Conservation (phyloP, 805 yeast genomes). For the Wickerhamiella domercqiae region DNA sequence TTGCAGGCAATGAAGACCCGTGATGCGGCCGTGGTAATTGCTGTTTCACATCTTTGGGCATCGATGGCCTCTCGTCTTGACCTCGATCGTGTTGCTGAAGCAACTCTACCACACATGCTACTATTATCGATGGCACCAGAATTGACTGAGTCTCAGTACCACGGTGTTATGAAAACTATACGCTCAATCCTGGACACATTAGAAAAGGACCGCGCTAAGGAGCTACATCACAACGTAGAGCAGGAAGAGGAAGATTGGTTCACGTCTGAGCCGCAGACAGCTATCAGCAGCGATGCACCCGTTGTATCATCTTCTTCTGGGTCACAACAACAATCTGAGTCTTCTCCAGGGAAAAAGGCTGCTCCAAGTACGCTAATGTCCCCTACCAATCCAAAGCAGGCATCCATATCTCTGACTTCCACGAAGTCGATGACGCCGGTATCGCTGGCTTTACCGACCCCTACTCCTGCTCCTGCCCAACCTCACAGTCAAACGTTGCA, state of each 20-base stretch:
- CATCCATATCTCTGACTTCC: background rate
- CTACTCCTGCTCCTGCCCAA: slow-evolving; percentile 3
- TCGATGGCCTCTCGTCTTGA: slow-evolving; percentile 26
- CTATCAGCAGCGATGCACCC: background rate
- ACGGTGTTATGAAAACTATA: slow-evolving; percentile 26
- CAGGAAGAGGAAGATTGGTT: slow-evolving; percentile 7
- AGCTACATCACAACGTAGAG: slow-evolving; percentile 9
- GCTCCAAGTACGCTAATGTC: no score
- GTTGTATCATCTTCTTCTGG: no score
- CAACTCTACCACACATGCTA: slow-evolving; percentile 40
- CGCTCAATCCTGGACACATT: slow-evolving; percentile 30
- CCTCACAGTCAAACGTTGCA: no score
- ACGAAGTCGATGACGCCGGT: slow-evolving; percentile 1
- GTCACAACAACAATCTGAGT: no score
- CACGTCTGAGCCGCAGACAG: background rate
- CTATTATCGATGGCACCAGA: slow-evolving; percentile 33
- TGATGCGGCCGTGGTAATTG: slow-evolving; percentile 46
- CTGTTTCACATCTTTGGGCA: slow-evolving; percentile 32
- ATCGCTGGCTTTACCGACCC: background rate
- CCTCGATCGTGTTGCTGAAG: slow-evolving; percentile 37
- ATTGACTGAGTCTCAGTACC: slow-evolving; percentile 30
- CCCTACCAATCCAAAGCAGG: background rate
- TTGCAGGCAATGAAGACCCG: slow-evolving; percentile 61
- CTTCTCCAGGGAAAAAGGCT: no score
- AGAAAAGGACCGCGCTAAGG: slow-evolving; percentile 28